Evolutionary conservation across 2,329 filamentous ascomycete genomes (phyloP).

Genomic region (Fusarium sp.): DNA sequence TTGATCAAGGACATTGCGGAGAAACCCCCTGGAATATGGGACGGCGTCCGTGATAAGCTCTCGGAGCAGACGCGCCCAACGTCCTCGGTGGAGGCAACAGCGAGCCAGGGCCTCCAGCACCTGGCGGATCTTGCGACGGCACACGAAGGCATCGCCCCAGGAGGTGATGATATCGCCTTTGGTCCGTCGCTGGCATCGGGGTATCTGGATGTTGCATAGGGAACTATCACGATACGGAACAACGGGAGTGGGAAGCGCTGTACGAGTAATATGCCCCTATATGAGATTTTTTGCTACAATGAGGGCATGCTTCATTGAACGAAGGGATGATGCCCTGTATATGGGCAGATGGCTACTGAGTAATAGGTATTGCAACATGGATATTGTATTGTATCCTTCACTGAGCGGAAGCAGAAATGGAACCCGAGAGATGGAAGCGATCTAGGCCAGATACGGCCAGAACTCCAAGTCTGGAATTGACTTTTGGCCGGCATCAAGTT

Average conservation of each 20-base stretch:
- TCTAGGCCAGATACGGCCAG: background rate
- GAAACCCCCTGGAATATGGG: conserved; percentile 66
- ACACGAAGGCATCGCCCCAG: conserved; percentile 49
- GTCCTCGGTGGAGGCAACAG: conserved; percentile 54
- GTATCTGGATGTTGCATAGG: conserved; percentile 51
- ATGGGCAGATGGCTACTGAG: background rate
- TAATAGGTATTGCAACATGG: background rate
- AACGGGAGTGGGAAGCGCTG: background rate
- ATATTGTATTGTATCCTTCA: background rate
- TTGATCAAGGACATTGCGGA: conserved; percentile 69
- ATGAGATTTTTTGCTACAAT: conserved; percentile 10
- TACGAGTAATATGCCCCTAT: conserved; percentile 31
- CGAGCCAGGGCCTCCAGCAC: conserved; percentile 69
- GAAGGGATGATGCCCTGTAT: conserved; percentile 20
- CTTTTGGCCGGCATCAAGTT: background rate
- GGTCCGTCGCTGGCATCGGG: conserved; percentile 51
- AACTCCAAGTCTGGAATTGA: background rate
- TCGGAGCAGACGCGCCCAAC: conserved; percentile 50
- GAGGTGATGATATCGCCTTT: conserved; percentile 48
- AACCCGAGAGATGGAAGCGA: background rate
- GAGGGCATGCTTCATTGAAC: background rate
- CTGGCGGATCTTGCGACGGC: conserved; percentile 69
- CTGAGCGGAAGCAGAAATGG: background rate
- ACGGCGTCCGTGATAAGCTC: conserved; percentile 63
- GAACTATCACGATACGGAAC: background rate